A percentile compares a stretch with the other conserved stretches of the same genome.
phyloP scores from a whole-genome alignment of 139 green algal genomes.

The Ettlia oleoabundans region DNA sequence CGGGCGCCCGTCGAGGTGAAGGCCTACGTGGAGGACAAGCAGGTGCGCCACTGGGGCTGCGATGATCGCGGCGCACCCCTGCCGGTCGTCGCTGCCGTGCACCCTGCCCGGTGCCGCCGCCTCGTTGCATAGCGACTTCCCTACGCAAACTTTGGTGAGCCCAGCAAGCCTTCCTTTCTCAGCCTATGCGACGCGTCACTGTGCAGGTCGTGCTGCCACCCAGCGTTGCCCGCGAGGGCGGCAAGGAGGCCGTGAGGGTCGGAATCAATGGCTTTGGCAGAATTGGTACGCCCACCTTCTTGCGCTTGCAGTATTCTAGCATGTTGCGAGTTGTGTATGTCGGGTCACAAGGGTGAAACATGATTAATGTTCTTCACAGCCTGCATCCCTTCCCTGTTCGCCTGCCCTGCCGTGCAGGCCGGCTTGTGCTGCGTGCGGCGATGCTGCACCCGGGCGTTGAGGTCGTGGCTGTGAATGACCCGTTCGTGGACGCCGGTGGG shows the following conservation, averaged over 20 bases:
- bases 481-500: slow-evolving; percentile 69
- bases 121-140: background rate
- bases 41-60: background rate
- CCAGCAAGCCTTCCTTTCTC: no score
- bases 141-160: background rate
- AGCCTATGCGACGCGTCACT: background rate
- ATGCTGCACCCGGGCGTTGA: slow-evolving; percentile 80
- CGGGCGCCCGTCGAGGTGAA: background rate
- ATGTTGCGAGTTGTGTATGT: no score
- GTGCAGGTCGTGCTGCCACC: background rate
- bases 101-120: no score
- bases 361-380: background rate
- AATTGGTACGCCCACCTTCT: background rate
- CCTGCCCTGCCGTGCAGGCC: slow-evolving; percentile 44
- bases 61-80: background rate
- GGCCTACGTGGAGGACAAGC: slow-evolving; percentile 14
- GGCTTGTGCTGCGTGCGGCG: slow-evolving; percentile 69
- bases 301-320: no score
- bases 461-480: slow-evolving; percentile 87
- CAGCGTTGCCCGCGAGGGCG: background rate
- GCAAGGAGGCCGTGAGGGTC: background rate
- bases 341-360: no score
- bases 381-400: background rate
- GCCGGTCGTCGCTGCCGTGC: background rate
- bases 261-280: slow-evolving; percentile 45